phyloP scores from a whole-genome alignment of 768 basidiomycete genomes.

The Coprinopsis strossmayeri region DNA sequence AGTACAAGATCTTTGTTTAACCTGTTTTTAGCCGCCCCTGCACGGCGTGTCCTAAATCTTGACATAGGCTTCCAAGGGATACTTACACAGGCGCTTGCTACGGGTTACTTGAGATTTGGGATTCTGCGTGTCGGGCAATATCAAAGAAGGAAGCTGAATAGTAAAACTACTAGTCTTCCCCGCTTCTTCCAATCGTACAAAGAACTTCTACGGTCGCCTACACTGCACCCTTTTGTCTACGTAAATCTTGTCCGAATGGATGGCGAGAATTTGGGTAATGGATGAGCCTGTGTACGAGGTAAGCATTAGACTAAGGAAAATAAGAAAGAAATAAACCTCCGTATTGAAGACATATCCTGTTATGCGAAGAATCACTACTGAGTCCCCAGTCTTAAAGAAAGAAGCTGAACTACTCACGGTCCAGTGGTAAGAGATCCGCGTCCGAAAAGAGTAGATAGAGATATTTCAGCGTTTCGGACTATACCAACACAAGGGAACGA shows the following conservation, averaged over 20 bases:
- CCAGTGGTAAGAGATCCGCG: constrained; percentile 60
- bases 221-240: no score
- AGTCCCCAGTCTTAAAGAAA: not conserved
- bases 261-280: not conserved
- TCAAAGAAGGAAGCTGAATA: no score
- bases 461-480: constrained; percentile 92
- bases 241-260: not conserved
- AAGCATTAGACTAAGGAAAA: not conserved
- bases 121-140: no score
- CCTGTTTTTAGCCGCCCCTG: no score
- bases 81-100: no score
- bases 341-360: constrained; percentile 89
- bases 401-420: constrained; percentile 48
- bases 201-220: no score
- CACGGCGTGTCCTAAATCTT: no score
- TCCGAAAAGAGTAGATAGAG: constrained; percentile 84
- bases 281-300: not conserved
- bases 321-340: constrained; percentile 33
- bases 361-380: not conserved
- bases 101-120: no score
- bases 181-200: no score
- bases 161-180: no score
- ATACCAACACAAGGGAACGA: not conserved
- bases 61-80: no score
- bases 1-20: no score